Conservation (phyloP, 2,329 filamentous ascomycete species). For the Leptographium radiaticola region DNA sequence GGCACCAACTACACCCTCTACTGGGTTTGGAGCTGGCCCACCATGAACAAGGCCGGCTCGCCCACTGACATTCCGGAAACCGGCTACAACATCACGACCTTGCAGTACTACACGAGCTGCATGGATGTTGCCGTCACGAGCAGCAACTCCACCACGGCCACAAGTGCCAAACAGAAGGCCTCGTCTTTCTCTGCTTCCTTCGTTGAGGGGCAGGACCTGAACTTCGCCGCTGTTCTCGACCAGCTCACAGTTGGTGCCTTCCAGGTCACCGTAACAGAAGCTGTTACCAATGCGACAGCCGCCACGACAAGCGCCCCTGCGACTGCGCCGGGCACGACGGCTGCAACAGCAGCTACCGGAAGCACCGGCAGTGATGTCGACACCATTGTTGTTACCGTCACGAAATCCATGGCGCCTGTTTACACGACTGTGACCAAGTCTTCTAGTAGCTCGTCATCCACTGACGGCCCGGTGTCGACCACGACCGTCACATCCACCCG, state of each 20-base stretch:
- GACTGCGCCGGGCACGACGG: not conserved
- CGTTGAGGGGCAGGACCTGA: conserved; percentile 24
- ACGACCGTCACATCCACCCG: not conserved
- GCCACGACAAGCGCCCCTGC: conserved; percentile 4
- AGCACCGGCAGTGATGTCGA: conserved; percentile 17
- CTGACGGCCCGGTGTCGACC: not conserved
- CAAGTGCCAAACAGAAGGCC: conserved; percentile 3
- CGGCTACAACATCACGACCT: conserved; percentile 18
- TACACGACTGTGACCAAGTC: conserved; percentile 6
- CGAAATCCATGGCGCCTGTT: conserved; percentile 15
- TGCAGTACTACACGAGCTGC: conserved; percentile 27
- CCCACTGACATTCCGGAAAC: conserved; percentile 19
- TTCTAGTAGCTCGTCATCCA: not conserved
- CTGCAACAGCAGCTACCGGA: not conserved
- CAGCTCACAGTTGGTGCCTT: conserved; percentile 32
- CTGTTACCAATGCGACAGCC: conserved; percentile 8
- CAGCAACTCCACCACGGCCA: not conserved
- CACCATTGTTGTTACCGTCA: conserved; percentile 24
- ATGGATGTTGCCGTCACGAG: conserved; percentile 24
- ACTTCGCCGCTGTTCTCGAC: conserved; percentile 27
- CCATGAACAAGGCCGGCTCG: conserved; percentile 27
- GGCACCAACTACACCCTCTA: conserved; percentile 67
- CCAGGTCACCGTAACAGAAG: conserved; percentile 20
- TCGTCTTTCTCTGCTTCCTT: conserved; percentile 15
- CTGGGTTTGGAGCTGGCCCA: conserved; percentile 96